phyloP scores from a whole-genome alignment of 305 asterid species.

The Fraxinus platypoda region DNA sequence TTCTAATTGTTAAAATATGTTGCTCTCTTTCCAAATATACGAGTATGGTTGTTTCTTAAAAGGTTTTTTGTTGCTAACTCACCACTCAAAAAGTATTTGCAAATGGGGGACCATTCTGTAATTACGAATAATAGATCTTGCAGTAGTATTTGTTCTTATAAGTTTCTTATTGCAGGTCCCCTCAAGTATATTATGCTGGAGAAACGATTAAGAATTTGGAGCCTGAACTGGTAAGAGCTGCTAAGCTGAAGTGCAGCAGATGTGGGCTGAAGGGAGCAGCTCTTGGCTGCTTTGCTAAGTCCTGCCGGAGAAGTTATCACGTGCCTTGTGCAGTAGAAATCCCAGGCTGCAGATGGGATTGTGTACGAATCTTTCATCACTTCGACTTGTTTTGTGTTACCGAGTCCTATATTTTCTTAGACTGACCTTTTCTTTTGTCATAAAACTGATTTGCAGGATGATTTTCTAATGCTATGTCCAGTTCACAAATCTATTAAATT shows the following conservation, averaged over 20 bases:
- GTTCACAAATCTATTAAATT: constrained; percentile 59
- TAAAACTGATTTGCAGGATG: constrained; percentile 45
- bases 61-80: not conserved
- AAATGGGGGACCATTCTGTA: not conserved
- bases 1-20: not conserved
- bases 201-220: constrained; percentile 71
- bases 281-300: constrained; percentile 83
- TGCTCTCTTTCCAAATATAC: not conserved
- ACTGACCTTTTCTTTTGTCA: constrained; percentile 4
- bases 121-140: not conserved
- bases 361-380: constrained; percentile 45
- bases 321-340: constrained; percentile 74
- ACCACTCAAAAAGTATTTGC: not conserved
- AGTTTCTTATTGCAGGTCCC: constrained; percentile 59
- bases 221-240: constrained; percentile 77
- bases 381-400: constrained; percentile 1
- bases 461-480: constrained; percentile 81
- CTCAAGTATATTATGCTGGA: constrained; percentile 69
- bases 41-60: constrained; percentile 33
- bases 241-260: constrained; percentile 82
- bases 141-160: not conserved
- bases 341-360: constrained; percentile 82
- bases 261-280: constrained; percentile 96
- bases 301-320: constrained; percentile 86
- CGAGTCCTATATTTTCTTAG: not conserved